phyloP scores from a whole-genome alignment of 2,329 filamentous ascomycete genomes.

The Ophiostoma populinum region DNA sequence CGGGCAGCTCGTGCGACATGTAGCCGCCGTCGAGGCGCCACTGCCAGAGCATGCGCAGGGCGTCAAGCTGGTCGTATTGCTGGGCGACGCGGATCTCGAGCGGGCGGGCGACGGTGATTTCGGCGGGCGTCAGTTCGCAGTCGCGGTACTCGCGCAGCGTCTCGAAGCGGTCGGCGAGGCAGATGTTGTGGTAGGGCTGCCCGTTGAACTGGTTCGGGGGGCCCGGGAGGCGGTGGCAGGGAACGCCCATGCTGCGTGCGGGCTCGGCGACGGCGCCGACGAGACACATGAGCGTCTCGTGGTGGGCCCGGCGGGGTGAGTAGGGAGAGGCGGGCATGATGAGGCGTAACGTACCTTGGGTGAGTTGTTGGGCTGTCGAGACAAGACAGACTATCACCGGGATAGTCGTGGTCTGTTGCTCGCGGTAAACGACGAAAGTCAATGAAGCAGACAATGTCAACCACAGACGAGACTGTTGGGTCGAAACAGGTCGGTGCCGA shows the following conservation, averaged over 20 bases:
- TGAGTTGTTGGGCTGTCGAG: not conserved
- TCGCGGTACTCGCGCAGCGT: not conserved
- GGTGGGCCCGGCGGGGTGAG: not conserved
- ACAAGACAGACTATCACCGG: not conserved
- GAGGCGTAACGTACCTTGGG: not conserved
- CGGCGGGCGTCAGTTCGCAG: too few relatives aligned
- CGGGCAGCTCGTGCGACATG: not conserved
- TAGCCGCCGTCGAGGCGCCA: not conserved
- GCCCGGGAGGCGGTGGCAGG: not conserved
- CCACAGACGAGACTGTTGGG: too few relatives aligned
- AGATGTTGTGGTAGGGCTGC: not conserved
- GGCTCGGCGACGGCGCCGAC: not conserved
- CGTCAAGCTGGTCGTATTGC: not conserved
- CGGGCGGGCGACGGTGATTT: conserved; percentile 7
- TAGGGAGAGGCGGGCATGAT: not conserved
- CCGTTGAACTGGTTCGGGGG: not conserved
- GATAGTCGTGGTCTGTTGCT: too few relatives aligned
- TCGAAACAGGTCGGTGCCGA: too few relatives aligned
- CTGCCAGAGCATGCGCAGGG: conserved; percentile 3
- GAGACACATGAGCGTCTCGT: not conserved
- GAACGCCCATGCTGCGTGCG: not conserved
- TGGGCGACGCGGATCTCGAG: conserved; percentile 1
- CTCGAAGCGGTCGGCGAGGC: conserved; percentile 4
- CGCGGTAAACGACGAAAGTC: too few relatives aligned
- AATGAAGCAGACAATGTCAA: too few relatives aligned